A percentile compares a stretch with the other conserved stretches of the same genome.
Evolutionary conservation across 2,329 filamentous ascomycete genomes (phyloP).

Genomic region (Fusarium sp.): DNA sequence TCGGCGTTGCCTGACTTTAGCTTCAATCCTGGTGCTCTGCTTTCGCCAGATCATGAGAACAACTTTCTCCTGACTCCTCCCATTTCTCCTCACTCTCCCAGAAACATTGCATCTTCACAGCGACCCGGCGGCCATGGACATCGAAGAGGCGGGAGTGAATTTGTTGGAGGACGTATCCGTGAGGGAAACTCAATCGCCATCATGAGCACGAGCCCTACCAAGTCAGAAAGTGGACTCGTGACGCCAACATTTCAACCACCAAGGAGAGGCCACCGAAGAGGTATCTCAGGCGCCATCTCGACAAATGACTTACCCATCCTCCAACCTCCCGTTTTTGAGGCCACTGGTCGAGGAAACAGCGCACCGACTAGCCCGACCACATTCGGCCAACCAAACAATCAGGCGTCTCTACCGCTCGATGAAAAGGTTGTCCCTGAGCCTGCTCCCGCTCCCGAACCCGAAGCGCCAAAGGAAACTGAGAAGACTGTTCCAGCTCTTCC

Average conservation of each 20-base stretch:
- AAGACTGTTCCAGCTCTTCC: conserved; percentile 7
- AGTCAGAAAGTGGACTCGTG: conserved; percentile 68
- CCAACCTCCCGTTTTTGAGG: conserved; percentile 65
- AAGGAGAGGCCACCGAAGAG: conserved; percentile 78
- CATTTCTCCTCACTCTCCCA: conserved; percentile 65
- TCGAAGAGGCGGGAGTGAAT: conserved; percentile 85
- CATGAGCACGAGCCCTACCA: conserved; percentile 78
- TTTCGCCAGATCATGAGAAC: conserved; percentile 55
- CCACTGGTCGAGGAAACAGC: conserved; percentile 68
- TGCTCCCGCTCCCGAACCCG: background rate
- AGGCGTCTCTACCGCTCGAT: conserved; percentile 35
- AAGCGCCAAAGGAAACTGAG: conserved; percentile 9
- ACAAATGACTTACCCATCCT: conserved; percentile 84
- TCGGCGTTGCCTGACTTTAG: conserved; percentile 65
- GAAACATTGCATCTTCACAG: conserved; percentile 66
- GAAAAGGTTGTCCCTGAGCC: conserved; percentile 13
- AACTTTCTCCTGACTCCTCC: conserved; percentile 65
- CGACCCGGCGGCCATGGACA: conserved; percentile 77
- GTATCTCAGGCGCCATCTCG: conserved; percentile 81
- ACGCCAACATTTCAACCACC: conserved; percentile 67
- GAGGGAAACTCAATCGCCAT: conserved; percentile 69
- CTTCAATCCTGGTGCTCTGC: conserved; percentile 66
- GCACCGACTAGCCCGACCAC: conserved; percentile 72
- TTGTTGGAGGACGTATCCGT: conserved; percentile 80
- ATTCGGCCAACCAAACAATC: conserved; percentile 49